Conservation (phyloP, 1,139 yeast species). For the Geotrichum siamense region DNA sequence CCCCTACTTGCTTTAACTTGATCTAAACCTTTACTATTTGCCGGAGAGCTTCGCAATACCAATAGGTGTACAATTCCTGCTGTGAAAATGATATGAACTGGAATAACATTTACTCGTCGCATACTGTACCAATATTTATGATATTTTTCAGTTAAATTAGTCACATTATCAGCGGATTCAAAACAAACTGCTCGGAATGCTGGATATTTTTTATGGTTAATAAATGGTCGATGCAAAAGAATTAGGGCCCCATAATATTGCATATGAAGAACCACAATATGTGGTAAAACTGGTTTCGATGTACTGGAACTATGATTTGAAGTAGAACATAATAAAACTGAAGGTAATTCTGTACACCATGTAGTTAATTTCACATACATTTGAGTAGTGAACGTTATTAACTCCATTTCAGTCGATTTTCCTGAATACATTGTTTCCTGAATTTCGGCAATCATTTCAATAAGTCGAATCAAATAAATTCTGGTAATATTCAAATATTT, state of each 20-base stretch:
- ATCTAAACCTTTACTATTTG: slow-evolving; percentile 4
- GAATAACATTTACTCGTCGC: slow-evolving; percentile 23
- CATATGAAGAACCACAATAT: slow-evolving; percentile 23
- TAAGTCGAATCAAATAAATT: slow-evolving; percentile 14
- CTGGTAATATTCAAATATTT: slow-evolving; percentile 8
- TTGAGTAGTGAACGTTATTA: slow-evolving; percentile 18
- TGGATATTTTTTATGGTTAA: slow-evolving; percentile 5
- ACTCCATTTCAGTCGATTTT: slow-evolving; percentile 3
- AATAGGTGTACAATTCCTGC: slow-evolving; percentile 23
- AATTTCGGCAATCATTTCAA: slow-evolving; percentile 18
- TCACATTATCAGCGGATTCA: slow-evolving; percentile 15
- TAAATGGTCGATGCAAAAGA: slow-evolving; percentile 24
- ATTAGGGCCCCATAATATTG: slow-evolving; percentile 23
- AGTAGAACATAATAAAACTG: slow-evolving; percentile 19
- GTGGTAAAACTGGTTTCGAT: slow-evolving; percentile 20
- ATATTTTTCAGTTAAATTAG: slow-evolving; percentile 16
- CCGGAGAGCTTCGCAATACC: slow-evolving; percentile 12
- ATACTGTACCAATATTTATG: slow-evolving; percentile 20
- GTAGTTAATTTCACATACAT: slow-evolving; percentile 20
- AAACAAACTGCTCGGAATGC: slow-evolving; percentile 13
- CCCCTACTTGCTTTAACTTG: slow-evolving; percentile 14
- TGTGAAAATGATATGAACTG: slow-evolving; percentile 25
- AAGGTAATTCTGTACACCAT: slow-evolving; percentile 24
- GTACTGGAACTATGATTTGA: slow-evolving; percentile 12
- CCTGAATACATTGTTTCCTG: slow-evolving; percentile 19